Conservation (phyloP, 257 asterid species). For the Mentha longifolia region DNA sequence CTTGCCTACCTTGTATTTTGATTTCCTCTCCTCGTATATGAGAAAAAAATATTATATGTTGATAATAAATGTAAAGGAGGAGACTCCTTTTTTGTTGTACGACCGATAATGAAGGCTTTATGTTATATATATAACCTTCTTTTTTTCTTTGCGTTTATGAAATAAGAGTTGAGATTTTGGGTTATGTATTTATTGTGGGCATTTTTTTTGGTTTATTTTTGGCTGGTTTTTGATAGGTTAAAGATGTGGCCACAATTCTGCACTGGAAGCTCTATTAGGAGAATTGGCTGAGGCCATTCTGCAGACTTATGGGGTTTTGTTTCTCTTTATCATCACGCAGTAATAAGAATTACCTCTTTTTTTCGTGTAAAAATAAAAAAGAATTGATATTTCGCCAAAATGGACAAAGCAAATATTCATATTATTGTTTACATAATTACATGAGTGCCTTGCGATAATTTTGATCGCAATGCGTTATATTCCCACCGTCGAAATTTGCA, state of each 20-base stretch:
- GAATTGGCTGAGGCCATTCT: constrained; percentile 38
- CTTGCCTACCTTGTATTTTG: constrained; percentile 37
- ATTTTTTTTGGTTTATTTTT: constrained; percentile 38
- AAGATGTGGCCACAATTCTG: constrained; percentile 75
- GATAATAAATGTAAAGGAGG: constrained; percentile 44
- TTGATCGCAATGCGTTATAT: too few relatives aligned
- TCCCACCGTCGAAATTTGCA: too few relatives aligned
- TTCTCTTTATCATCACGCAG: constrained; percentile 25
- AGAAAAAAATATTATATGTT: constrained; percentile 23
- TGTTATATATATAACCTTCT: neutral
- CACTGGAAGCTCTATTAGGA: constrained; percentile 74
- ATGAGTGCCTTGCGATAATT: too few relatives aligned
- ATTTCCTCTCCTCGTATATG: neutral
- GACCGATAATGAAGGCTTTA: constrained; percentile 37
- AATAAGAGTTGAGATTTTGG: constrained; percentile 33
- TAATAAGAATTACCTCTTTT: constrained; percentile 10
- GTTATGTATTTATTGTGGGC: constrained; percentile 46
- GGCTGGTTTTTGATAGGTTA: constrained; percentile 55
- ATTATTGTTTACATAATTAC: too few relatives aligned
- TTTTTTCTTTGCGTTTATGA: constrained; percentile 4
- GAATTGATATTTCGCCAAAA: neutral
- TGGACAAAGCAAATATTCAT: neutral
- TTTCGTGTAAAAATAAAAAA: neutral
- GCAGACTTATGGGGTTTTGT: constrained; percentile 43
- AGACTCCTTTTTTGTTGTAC: constrained; percentile 34